Base-by-base conservation (phyloP, 2,329 filamentous ascomycete genomes). In the Cryphonectria japonica region DNA sequence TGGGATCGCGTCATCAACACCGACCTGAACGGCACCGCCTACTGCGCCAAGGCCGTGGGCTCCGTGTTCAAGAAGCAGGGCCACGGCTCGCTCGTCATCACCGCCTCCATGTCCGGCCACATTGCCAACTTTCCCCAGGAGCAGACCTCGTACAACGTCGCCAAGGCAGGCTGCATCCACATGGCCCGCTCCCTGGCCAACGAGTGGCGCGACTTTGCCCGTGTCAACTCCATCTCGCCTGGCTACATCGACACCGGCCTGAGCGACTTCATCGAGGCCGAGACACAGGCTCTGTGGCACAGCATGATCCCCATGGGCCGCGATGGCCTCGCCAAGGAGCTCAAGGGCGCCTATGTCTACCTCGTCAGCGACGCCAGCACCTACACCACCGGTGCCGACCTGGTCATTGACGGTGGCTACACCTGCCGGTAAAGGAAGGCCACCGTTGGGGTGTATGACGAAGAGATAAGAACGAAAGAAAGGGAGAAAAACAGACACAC, bases 1-100 rank as follows among this genome's bases (percentile, higher is more conserved):
- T 98, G 92, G 85, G 84, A 92, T 75, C 88, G 92, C 76, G 95
- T 95, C 22, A 85, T 97, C 34, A 87, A 92, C 9, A 95, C 91
- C 66, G 89, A 95, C 82, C 86, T 97, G 81, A 97, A 97, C 70
- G 72, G 72, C 65, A 73, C 72, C 85, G 92, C 94, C 14, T 95
- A 97, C 84, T 98, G 95, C 95, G 90, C 93, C 69, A 97, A 97
- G 83, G 95, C 72, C 14, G 64, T 73, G 46, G 72, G 72, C 41
- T 14, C 72, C 29, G 66, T 72, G 4, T 73, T 73, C 72, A 72
- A 72, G 70, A 70, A 73, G 68, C 72, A 72, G 57, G 72, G 72
- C 59, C 63, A 86, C 37, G 92, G 92, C 32, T 92, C 89, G 78
- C 93, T 95, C 80, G 89, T 95, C 75, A 91, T 91, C 37, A 95